Evolutionary conservation across 139 green algal genomes (phyloP).

Genomic region (Edaphochlamys debaryana): DNA sequence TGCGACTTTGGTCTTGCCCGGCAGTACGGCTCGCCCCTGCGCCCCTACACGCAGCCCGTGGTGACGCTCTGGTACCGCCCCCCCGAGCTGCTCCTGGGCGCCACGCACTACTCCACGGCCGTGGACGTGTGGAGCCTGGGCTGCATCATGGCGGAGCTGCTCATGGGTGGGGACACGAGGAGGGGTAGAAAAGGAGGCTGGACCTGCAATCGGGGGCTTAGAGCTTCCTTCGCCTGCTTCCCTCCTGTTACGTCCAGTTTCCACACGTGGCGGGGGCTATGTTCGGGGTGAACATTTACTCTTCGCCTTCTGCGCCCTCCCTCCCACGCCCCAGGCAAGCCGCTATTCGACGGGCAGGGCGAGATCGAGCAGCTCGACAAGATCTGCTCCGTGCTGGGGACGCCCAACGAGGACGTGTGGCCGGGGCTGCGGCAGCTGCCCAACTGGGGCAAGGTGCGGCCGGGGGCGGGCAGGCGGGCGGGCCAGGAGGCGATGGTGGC

Average conservation of each 20-base stretch:
- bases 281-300: no score
- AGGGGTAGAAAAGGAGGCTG: no score
- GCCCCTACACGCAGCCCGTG: constrained; percentile 80
- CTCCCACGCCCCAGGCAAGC: constrained; percentile 37
- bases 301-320: no score
- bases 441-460: constrained; percentile 62
- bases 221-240: no score
- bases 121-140: constrained; percentile 97
- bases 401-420: constrained; percentile 83
- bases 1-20: constrained; percentile 97
- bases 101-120: constrained; percentile 84
- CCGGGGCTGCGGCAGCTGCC: constrained; percentile 73
- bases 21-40: constrained; percentile 78
- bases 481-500: no score
- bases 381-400: constrained; percentile 83
- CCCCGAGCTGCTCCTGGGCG: constrained; percentile 91
- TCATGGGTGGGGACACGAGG: constrained; percentile 65
- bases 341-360: constrained; percentile 75
- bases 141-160: constrained; percentile 96
- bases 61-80: constrained; percentile 98
- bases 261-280: no score
- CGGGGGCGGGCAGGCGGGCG: no score
- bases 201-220: no score
- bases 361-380: constrained; percentile 86
- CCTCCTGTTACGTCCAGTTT: no score